A percentile compares a stretch with the other conserved stretches of the same genome.
Conservation (phyloP, 2,329 filamentous ascomycete species). For the Neonectria punicea region DNA sequence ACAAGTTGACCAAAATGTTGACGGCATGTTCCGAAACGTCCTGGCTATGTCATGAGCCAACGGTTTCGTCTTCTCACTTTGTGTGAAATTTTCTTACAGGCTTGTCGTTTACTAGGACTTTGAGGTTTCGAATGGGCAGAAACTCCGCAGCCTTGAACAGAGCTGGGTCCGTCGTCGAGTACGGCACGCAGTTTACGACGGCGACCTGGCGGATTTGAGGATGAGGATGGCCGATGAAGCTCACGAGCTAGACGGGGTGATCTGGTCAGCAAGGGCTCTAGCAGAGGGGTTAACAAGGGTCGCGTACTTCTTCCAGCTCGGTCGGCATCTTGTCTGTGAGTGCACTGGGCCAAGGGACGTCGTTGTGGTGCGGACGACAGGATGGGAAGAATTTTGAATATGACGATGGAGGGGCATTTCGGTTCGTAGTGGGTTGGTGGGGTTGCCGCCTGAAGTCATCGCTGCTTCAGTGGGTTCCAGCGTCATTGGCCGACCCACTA, state of each 20-base stretch:
- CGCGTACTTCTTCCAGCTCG: conserved; percentile 77
- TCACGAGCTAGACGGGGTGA: conserved; percentile 74
- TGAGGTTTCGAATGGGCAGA: conserved; percentile 85
- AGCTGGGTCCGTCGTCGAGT: conserved; percentile 75
- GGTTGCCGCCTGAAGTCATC: conserved; percentile 44
- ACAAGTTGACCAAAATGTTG: conserved; percentile 89
- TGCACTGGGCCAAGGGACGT: conserved; percentile 14
- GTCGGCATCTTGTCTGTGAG: conserved; percentile 67
- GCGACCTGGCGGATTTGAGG: conserved; percentile 89
- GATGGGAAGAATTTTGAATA: conserved; percentile 30
- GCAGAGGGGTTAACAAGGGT: neutral
- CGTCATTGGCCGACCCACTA: conserved; percentile 39
- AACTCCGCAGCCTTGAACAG: conserved; percentile 88
- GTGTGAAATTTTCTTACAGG: conserved; percentile 62
- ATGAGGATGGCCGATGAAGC: conserved; percentile 92
- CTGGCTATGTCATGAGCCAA: conserved; percentile 53
- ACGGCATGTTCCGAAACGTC: conserved; percentile 93
- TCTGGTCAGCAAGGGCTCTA: conserved; percentile 23
- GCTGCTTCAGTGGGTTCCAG: conserved; percentile 38
- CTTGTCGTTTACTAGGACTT: conserved; percentile 86
- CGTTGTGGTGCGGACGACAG: conserved; percentile 34
- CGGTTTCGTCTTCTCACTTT: neutral
- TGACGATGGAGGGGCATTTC: conserved; percentile 43
- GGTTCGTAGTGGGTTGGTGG: conserved; percentile 41
- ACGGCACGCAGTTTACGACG: conserved; percentile 87